Percentiles rank a stretch among this genome's conserved stretches.
Evolutionary conservation across 805 yeast genomes (phyloP).

Genomic region (Pichia californica): DNA sequence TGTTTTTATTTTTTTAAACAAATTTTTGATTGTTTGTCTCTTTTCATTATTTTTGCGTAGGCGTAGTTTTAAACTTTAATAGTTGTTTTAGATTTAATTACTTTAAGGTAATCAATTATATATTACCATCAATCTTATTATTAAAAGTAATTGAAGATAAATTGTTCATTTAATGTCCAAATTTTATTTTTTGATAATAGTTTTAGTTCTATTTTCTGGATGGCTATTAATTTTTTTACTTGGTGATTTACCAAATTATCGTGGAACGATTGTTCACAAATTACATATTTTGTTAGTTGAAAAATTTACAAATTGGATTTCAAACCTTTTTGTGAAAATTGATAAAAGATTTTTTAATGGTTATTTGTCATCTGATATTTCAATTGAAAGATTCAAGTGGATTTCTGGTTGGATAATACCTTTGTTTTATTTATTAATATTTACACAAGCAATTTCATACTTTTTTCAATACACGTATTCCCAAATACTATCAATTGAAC

Average conservation of each 20-base stretch:
- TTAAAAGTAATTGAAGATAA: too few relatives aligned
- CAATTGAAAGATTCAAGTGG: slow-evolving; percentile 6
- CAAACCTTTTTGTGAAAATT: slow-evolving; percentile 8
- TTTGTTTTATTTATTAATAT: slow-evolving; percentile 31
- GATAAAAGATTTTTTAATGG: slow-evolving; percentile 25
- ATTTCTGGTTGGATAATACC: slow-evolving; percentile 41
- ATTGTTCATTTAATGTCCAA: background rate
- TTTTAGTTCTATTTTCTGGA: slow-evolving; percentile 8
- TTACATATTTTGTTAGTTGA: slow-evolving; percentile 12
- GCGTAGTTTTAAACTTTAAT: too few relatives aligned
- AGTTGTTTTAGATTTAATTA: too few relatives aligned
- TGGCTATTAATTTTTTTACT: slow-evolving; percentile 33
- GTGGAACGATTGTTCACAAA: slow-evolving; percentile 31
- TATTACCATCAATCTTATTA: too few relatives aligned
- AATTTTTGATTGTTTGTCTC: too few relatives aligned
- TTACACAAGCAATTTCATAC: slow-evolving; percentile 24
- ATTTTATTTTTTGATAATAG: background rate
- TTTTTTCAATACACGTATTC: slow-evolving; percentile 23
- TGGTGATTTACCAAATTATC: slow-evolving; percentile 41
- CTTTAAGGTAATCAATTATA: too few relatives aligned
- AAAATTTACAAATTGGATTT: background rate
- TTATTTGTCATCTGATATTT: slow-evolving; percentile 12
- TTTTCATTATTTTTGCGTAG: too few relatives aligned
- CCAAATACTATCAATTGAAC: slow-evolving; percentile 12
- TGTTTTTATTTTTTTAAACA: slow-evolving; percentile 18